Percentiles rank a stretch among this genome's conserved stretches.
These are phyloP conservation scores for Beauveria varroae DNA, from an alignment of 2,329 filamentous ascomycete genomes.

Conservation along the genomic window DNA sequence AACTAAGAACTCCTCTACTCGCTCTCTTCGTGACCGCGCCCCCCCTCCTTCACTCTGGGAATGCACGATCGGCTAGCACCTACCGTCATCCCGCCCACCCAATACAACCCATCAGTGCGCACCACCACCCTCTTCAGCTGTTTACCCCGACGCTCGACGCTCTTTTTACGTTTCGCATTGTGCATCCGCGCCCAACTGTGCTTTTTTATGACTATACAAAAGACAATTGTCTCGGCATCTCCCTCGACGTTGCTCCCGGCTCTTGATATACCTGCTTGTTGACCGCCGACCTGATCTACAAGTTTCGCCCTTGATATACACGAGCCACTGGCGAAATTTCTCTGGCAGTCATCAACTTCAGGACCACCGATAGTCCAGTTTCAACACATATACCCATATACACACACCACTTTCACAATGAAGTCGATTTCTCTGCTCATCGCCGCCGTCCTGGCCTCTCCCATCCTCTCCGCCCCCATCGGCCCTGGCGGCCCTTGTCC, in stretches of 20 bases:
- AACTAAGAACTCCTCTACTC: too few relatives aligned
- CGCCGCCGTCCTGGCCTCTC: slow-evolving; percentile 13
- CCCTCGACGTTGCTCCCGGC: neutral
- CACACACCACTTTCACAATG: slow-evolving; percentile 12
- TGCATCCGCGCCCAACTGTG: neutral
- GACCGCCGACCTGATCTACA: neutral
- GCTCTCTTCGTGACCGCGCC: neutral
- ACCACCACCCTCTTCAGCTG: neutral
- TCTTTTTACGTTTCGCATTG: neutral
- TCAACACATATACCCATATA: neutral
- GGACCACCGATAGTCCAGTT: too few relatives aligned
- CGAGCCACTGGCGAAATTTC: neutral
- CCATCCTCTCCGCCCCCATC: slow-evolving; percentile 14
- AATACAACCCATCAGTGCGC: neutral
- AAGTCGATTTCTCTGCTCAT: slow-evolving; percentile 17
- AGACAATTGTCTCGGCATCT: neutral
- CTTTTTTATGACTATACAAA: neutral
- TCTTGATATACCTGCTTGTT: neutral
- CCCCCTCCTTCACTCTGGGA: neutral
- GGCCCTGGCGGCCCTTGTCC: slow-evolving; percentile 28
- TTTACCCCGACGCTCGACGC: neutral
- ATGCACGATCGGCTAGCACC: slow-evolving; percentile 5
- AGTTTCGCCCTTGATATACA: too few relatives aligned
- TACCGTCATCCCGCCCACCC: neutral
- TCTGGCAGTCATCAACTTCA: neutral